Base-by-base conservation (phyloP, 2,329 filamentous ascomycete genomes). In the Clarireedia monteithiana region DNA sequence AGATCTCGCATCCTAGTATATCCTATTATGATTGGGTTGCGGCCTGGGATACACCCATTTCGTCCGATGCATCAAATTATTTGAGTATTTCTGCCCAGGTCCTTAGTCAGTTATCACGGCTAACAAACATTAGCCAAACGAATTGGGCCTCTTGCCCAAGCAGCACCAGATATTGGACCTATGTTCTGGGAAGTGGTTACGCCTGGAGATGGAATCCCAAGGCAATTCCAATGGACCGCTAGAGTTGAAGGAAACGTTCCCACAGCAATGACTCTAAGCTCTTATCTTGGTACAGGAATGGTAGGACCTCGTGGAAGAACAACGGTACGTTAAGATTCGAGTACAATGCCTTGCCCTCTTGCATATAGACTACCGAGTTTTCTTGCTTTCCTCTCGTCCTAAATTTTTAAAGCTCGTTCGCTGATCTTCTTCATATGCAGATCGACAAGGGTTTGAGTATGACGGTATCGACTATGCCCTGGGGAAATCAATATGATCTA, bases 171-270 rank as follows among this genome's bases (percentile, higher is more conserved):
- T 68, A 84, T 86, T 55, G 81, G 82, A 0, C 78, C 82, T 24
- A 74, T 84, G 69, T 80, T 77, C 67, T 84, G 77, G 75, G 81
- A 85, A 59, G 77, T 82, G 59, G 77, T 85, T 64, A 71, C 68
- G 34, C 77, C 77, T 26, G 69, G 70, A 2, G 84, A 88, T 62
- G 82, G 82, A 26, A 78, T 83, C 55, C 76, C 78, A 7, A 77
- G 84, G 48, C 80, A 85, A 63, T 72, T 86, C 17, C 84, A 87
- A 66, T 87, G 81, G 75, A 86, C 83, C 9, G 77, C 82, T 45
- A 77, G 84, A 60, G 82, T 85, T 26, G 83, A 86, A 60, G 78
- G 65, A 2, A 64, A 64, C 1, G 50, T 57, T 14, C 59, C 60
- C 5, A 59, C 65, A n/a, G 59, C 63, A 9, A 67, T 68, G 63